A percentile compares a stretch with the other conserved stretches of the same genome.
Evolutionary conservation across 352 stramenopile genomes (phyloP).

Genomic region (Globisporangium emineosum): DNA sequence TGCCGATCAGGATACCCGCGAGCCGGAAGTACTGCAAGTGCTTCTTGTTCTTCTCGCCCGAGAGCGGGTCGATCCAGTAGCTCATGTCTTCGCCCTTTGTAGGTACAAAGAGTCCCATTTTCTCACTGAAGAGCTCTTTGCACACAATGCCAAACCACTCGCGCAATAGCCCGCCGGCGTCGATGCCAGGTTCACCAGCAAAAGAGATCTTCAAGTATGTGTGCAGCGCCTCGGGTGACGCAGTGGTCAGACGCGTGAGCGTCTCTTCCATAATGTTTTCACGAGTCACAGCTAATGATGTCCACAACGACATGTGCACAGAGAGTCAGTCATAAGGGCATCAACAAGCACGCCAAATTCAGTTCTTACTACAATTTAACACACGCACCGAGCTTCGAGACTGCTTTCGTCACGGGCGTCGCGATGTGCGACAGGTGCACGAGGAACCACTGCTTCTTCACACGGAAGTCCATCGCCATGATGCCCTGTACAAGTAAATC

Average conservation of each 20-base stretch:
- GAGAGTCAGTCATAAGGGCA: not conserved
- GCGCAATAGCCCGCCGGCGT: constrained; percentile 58
- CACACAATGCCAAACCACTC: constrained; percentile 69
- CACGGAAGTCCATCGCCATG: constrained; percentile 72
- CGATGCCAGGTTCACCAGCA: constrained; percentile 56
- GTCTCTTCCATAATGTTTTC: constrained; percentile 60
- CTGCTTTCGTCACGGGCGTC: constrained; percentile 55
- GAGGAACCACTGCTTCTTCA: constrained; percentile 86
- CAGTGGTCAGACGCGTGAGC: constrained; percentile 35
- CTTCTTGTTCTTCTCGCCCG: constrained; percentile 34
- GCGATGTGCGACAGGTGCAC: constrained; percentile 63
- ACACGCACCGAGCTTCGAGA: constrained; percentile 62
- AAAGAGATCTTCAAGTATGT: constrained; percentile 74
- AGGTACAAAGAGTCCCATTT: constrained; percentile 47
- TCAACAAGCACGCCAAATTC: not conserved
- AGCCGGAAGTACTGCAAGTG: constrained; percentile 62
- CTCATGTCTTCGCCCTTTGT: constrained; percentile 63
- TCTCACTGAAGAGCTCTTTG: constrained; percentile 51
- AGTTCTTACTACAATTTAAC: not conserved
- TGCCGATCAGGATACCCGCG: constrained; percentile 57
- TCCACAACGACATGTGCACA: not conserved
- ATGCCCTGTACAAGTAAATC: constrained; percentile 32
- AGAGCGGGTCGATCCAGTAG: constrained; percentile 71
- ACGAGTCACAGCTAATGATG: constrained; percentile 38
- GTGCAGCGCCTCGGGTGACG: constrained; percentile 42